A percentile compares a stretch with the other conserved stretches of the same genome.
phyloP scores from a whole-genome alignment of 768 basidiomycete genomes.

The Lactarius vividus region DNA sequence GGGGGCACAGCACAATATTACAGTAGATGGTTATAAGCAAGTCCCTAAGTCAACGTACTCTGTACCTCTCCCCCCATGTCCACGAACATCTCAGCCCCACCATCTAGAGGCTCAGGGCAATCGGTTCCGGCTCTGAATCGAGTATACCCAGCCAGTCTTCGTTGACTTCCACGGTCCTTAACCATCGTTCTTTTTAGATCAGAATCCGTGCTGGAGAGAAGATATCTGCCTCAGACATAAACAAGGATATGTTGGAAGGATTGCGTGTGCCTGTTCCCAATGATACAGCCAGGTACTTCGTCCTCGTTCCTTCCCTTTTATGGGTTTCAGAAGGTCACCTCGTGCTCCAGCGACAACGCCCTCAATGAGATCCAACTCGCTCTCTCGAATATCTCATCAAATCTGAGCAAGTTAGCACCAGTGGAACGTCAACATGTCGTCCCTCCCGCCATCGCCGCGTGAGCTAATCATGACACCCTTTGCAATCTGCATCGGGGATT shows the following conservation, averaged over 20 bases:
- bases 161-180: background rate
- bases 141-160: background rate
- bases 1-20: background rate
- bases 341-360: background rate
- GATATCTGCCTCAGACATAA: background rate
- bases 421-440: slow-evolving; percentile 1
- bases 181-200: background rate
- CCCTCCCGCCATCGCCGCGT: slow-evolving; percentile 2
- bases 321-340: background rate
- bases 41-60: background rate
- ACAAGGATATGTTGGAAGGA: background rate
- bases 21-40: background rate
- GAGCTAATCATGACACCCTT: slow-evolving; percentile 3
- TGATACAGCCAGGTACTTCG: background rate
- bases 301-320: background rate
- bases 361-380: background rate
- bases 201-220: background rate
- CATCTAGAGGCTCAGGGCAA: background rate
- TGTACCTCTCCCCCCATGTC: background rate
- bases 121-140: background rate
- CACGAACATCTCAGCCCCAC: background rate
- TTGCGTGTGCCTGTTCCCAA: background rate
- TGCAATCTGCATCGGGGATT: background rate
- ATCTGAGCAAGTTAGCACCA: background rate
- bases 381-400: background rate